Conservation (phyloP, 345 rosid species). For the Trapa incisa region DNA sequence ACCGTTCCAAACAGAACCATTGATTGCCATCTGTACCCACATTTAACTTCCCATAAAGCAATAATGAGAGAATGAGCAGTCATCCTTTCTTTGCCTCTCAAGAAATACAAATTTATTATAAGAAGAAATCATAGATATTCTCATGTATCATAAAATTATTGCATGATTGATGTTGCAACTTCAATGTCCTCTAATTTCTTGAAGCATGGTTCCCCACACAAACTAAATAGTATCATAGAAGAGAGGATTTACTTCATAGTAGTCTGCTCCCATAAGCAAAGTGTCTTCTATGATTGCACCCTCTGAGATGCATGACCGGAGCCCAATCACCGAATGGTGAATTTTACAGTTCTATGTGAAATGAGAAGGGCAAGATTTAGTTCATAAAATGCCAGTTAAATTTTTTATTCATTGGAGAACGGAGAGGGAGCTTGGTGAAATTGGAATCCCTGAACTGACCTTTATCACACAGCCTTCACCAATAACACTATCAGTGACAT, state of each 20-base stretch:
- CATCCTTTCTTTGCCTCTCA: not conserved
- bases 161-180: not conserved
- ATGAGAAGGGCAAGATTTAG: conserved; percentile 1
- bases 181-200: not conserved
- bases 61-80: not conserved
- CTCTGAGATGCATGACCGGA: conserved; percentile 87
- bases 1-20: not conserved
- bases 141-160: not conserved
- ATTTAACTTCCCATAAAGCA: not conserved
- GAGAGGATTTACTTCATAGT: conserved; percentile 51
- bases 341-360: conserved; percentile 69
- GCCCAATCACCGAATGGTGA: conserved; percentile 92
- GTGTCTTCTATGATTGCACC: conserved; percentile 93
- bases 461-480: conserved; percentile 97
- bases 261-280: conserved; percentile 90
- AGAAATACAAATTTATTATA: not conserved
- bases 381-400: not conserved
- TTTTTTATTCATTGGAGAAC: not conserved
- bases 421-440: not conserved
- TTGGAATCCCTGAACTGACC: conserved; percentile 25
- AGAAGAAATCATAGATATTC: not conserved
- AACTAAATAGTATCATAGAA: not conserved
- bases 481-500: conserved; percentile 88
- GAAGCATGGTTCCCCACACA: not conserved
- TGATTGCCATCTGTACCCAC: not conserved